These are phyloP conservation scores for Coemansia sp. DNA, from an alignment of 192 early-diverging fungal genomes.

Conservation along the genomic window DNA sequence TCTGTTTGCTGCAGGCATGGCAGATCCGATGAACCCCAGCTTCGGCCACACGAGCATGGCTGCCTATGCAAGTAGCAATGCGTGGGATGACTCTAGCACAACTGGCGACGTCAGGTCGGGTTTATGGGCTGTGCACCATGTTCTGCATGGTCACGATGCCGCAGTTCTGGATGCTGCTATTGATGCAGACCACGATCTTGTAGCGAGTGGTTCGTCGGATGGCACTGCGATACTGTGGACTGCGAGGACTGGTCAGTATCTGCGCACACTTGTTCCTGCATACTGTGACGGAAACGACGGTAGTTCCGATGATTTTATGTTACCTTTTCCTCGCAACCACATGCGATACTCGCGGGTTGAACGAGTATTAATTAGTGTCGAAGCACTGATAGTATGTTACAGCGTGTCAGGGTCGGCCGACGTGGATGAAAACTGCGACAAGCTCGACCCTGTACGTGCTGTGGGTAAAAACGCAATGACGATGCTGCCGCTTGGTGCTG, in stretches of 20 bases:
- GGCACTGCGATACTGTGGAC: slow-evolving; percentile 42
- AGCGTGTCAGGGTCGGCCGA: slow-evolving; percentile 31
- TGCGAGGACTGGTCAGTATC: slow-evolving; percentile 24
- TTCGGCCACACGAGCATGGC: slow-evolving; percentile 24
- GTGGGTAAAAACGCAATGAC: slow-evolving; percentile 3
- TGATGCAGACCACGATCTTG: slow-evolving; percentile 31
- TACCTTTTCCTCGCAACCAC: slow-evolving; percentile 11
- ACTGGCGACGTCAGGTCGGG: slow-evolving; percentile 1
- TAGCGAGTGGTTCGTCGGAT: slow-evolving; percentile 38
- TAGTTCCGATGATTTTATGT: slow-evolving; percentile 11
- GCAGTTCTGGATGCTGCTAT: slow-evolving; percentile 37
- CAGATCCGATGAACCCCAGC: slow-evolving; percentile 36
- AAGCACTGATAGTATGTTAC: slow-evolving; percentile 36
- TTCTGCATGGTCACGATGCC: slow-evolving; percentile 37
- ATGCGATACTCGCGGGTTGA: slow-evolving; percentile 29
- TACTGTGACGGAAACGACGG: background rate
- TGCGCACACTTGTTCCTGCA: slow-evolving; percentile 28
- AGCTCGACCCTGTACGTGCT: slow-evolving; percentile 26
- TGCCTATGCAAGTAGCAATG: background rate
- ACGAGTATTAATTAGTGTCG: slow-evolving; percentile 35
- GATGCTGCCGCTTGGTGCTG: background rate
- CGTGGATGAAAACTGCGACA: slow-evolving; percentile 15
- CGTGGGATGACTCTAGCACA: background rate
- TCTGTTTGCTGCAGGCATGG: slow-evolving; percentile 37
- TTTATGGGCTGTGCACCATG: slow-evolving; percentile 24